Percentiles rank a stretch among this genome's conserved stretches.
These are phyloP conservation scores for Mortierella sp. DNA, from an alignment of 371 early-diverging fungal species.

Conservation along the genomic window DNA sequence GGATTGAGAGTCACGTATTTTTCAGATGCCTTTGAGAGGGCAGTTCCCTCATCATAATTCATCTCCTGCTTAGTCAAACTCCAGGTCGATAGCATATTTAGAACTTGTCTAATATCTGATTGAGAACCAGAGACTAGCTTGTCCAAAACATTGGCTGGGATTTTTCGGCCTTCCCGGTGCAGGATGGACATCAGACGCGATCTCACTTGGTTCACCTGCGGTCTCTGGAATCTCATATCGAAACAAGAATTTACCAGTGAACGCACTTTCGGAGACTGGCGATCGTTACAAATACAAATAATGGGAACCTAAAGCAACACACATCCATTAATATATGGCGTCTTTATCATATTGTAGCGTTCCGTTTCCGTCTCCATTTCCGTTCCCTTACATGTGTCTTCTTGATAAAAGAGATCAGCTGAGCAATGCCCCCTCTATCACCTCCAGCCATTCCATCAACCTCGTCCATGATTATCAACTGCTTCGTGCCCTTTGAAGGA, in stretches of 20 bases:
- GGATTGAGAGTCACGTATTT: constrained; percentile 86
- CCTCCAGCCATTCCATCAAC: constrained; percentile 99
- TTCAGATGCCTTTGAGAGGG: constrained; percentile 65
- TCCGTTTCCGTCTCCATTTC: background rate
- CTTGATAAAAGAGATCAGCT: constrained; percentile 94
- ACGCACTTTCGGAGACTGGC: constrained; percentile 90
- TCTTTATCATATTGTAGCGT: background rate
- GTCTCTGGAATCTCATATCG: constrained; percentile 90
- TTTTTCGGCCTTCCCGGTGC: constrained; percentile 80
- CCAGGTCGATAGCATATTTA: constrained; percentile 95
- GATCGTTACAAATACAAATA: constrained; percentile 99
- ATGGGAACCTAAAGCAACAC: constrained; percentile 86
- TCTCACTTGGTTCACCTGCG: constrained; percentile 74
- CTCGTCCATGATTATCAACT: constrained; percentile 99
- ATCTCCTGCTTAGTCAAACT: constrained; percentile 75
- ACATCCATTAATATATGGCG: background rate
- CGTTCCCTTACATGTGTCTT: constrained; percentile 76
- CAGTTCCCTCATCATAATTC: constrained; percentile 86
- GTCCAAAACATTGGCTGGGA: constrained; percentile 88
- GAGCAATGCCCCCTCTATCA: constrained; percentile 97
- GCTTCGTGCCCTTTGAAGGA: constrained; percentile 60
- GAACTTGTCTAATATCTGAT: constrained; percentile 98
- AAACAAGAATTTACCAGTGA: constrained; percentile 91
- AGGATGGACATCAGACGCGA: constrained; percentile 85
- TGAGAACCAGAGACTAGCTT: constrained; percentile 88